Evolutionary conservation across 2,329 filamentous ascomycete species (phyloP).

Genomic region (Leptographium lundbergii): DNA sequence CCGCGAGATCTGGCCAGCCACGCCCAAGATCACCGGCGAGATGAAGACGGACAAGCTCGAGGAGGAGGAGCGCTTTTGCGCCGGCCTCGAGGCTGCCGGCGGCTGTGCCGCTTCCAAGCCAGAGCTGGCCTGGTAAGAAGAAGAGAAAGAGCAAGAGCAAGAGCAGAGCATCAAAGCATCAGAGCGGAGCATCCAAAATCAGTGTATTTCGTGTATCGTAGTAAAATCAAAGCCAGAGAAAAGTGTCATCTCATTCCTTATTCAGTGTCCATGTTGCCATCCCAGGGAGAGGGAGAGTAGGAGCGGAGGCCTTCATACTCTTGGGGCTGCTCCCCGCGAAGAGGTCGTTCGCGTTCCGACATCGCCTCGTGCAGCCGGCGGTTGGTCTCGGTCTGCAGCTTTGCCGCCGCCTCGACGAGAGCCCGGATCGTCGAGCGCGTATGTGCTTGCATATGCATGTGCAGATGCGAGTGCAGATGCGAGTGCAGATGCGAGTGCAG

Average conservation of each 20-base stretch:
- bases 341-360: too few species aligned
- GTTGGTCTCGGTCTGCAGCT: too few species aligned
- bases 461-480: too few species aligned
- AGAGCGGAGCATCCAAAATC: background rate
- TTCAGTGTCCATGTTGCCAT: too few species aligned
- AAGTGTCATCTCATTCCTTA: background rate
- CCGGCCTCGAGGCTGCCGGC: background rate
- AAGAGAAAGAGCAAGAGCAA: background rate
- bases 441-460: background rate
- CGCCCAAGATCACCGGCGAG: constrained; percentile 12
- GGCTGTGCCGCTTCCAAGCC: background rate
- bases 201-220: background rate
- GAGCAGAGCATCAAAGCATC: background rate
- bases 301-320: too few species aligned
- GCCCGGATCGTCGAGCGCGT: too few species aligned
- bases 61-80: constrained; percentile 18
- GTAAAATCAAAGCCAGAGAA: background rate
- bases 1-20: constrained; percentile 20
- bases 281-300: background rate
- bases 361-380: too few species aligned
- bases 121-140: background rate
- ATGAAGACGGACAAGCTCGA: constrained; percentile 14
- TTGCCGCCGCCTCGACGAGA: too few species aligned
- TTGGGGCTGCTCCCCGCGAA: too few species aligned
- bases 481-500: background rate